Evolutionary conservation across 2,329 filamentous ascomycete species (phyloP), one percentile per base, ranked within the genome.

Genomic region (Clonostachys byssicola): DNA sequence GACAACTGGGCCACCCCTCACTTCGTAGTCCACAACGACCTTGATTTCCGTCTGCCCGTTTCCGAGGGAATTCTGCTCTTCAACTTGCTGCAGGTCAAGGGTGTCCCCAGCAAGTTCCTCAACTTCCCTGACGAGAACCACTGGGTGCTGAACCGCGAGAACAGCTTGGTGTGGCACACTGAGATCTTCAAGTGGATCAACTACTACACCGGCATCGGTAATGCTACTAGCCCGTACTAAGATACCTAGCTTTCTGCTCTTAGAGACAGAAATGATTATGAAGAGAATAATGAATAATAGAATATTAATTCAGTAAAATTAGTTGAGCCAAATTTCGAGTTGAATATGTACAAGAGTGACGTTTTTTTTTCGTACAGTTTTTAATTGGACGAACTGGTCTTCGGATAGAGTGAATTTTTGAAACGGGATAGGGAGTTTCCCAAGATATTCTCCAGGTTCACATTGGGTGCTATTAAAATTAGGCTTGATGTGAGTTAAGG

Each of bases 11-110:
- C 77, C 1, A 95, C 89, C 1, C 90, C 90, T 2, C 86, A 92
- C 41, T 72, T 96, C 44, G 81, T 91, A 52, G 88, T 95, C 47
- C 90, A 95, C 67, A 89, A 81, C 57, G 87, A 90, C 57, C 74
- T 90, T 35, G 90, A 95, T 64, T 95, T 92, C 62, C 78, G 90
- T n/a, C 69, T 95, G n/a, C 84, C 88, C 1, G 82, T 95, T 47
- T 80, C 83, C 1, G 89, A 95, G 64, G 89, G 88, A 0, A 66
- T 92, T 42, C 78, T 85, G 2, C 83, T 86, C 12, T 92, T 92
- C 67, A 91, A 92, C 54, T 81, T 88, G 5, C 70, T 92, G 33
- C 89, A 92, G 67, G 77, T 79, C 20, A 75, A 75, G 47, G 83
- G 82, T 1, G 75, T 92, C 2, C 81, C 86, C 34, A 89, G 85